Evolutionary conservation across 805 yeast species (phyloP), one percentile per base, ranked within the genome.

Genomic region (Ogataea haglerorum): DNA sequence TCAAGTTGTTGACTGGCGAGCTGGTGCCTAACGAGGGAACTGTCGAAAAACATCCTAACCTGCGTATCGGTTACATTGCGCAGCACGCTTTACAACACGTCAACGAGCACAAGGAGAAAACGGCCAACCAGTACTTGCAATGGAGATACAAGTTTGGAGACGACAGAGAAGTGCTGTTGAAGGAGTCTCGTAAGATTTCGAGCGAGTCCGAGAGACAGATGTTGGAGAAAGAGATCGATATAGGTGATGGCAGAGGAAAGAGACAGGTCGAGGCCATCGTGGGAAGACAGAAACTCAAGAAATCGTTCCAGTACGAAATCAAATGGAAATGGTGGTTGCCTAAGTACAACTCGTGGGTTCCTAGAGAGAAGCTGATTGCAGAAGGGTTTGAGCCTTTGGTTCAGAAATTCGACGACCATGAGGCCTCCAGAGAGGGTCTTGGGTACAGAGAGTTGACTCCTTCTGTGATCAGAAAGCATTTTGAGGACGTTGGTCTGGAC

Each of bases 111-210:
- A 88, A 90, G 69, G 99, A 91, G 65, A 89, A 89, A 71, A 91
- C 98, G 12, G 96, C 99, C 35, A 91, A 90, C 61, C 98, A 91
- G 72, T 91, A 91, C 65, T 74, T 91, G 63, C 98, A 93, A 71
- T 91, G 99, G 99, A 82, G 99, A 72, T 91, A 91, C 66, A 80
- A 87, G 64, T 86, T 90, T 56, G 99, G 99, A 64, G 98, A 93
- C 61, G 99, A 91, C 67, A 87, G 98, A 67, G 99, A 91, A 70
- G 95, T 93, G 21, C 76, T 89, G 53, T 67, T 91, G 65, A 93
- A 91, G 69, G 97, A 90, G 67, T 82, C 95, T 1, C 82, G 99
- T 67, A 85, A 86, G 66, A 75, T 91, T 52, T 76, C 88, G 34
- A 86, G 78, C 14, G 64, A 58, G 14, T 82, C 78, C 48, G 96